Conservation (phyloP, 1,284 basidiomycete genomes). For the Butyriboletus appendiculatus region DNA sequence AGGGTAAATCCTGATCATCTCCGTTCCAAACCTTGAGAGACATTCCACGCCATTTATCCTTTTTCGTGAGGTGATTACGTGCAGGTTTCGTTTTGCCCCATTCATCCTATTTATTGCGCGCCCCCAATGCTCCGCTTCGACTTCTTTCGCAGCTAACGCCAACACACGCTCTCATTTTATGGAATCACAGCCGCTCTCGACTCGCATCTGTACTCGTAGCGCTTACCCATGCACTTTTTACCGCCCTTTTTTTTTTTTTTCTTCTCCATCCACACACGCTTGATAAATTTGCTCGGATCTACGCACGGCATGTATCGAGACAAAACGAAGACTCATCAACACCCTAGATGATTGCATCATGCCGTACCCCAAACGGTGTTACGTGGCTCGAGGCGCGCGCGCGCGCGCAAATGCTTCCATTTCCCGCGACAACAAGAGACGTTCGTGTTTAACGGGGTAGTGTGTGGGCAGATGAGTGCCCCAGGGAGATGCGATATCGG, state of each 20-base stretch:
- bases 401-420: neutral
- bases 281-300: conserved; percentile 24
- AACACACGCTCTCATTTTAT: neutral
- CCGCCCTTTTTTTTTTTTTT: neutral
- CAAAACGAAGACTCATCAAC: conserved; percentile 4
- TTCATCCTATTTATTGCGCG: conserved; percentile 21
- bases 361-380: neutral
- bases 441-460: neutral
- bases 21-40: neutral
- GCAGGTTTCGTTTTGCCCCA: conserved; percentile 6
- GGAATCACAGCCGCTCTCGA: conserved; percentile 11
- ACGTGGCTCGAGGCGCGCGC: neutral
- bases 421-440: neutral
- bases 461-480: neutral
- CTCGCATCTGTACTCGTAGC: conserved; percentile 25
- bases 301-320: conserved; percentile 17
- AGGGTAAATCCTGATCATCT: conserved; percentile 54
- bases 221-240: conserved; percentile 8
- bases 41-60: conserved; percentile 16
- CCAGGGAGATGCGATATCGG: conserved; percentile 6
- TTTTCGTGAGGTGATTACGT: conserved; percentile 12
- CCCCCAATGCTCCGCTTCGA: conserved; percentile 8
- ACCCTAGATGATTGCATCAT: conserved; percentile 1
- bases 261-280: neutral
- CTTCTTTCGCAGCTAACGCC: conserved; percentile 3